These are phyloP conservation scores for Parasarocladium wereldwijsianum DNA, from an alignment of 2,329 filamentous ascomycete genomes.

Conservation along the genomic window DNA sequence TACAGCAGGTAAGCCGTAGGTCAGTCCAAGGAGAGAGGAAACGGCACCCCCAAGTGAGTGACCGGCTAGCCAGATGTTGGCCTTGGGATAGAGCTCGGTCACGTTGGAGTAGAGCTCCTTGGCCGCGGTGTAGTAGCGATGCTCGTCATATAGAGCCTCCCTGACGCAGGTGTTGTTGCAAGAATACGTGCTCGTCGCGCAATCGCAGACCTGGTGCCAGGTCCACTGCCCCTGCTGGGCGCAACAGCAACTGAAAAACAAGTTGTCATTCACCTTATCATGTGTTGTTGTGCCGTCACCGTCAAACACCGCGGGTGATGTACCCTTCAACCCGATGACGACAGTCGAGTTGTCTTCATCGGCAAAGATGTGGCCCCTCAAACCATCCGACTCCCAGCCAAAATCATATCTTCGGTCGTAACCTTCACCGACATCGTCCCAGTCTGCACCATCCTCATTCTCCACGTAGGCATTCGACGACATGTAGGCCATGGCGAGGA, in stretches of 20 bases:
- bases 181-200: slow-evolving; percentile 70
- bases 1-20: slow-evolving; percentile 79
- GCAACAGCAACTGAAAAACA: slow-evolving; percentile 97
- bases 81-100: slow-evolving; percentile 70
- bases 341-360: slow-evolving; percentile 76
- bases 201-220: slow-evolving; percentile 89
- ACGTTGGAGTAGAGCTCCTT: slow-evolving; percentile 87
- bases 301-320: slow-evolving; percentile 79
- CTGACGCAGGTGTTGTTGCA: slow-evolving; percentile 88
- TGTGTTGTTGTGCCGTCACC: slow-evolving; percentile 95
- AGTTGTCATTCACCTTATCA: slow-evolving; percentile 94
- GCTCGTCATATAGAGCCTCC: slow-evolving; percentile 61
- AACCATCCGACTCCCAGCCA: slow-evolving; percentile 80
- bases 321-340: slow-evolving; percentile 87
- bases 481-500: slow-evolving; percentile 77
- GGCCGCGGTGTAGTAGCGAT: slow-evolving; percentile 81
- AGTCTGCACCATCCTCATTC: slow-evolving; percentile 56
- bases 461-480: slow-evolving; percentile 79
- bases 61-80: slow-evolving; percentile 78
- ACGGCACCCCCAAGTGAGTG: slow-evolving; percentile 89
- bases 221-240: slow-evolving; percentile 81
- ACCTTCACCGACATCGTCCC: slow-evolving; percentile 63
- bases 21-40: slow-evolving; percentile 75
- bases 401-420: slow-evolving; percentile 85
- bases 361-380: slow-evolving; percentile 84